Evolutionary conservation across 1,139 yeast species (phyloP).

Genomic region (Blastobotrys petasosporus): DNA sequence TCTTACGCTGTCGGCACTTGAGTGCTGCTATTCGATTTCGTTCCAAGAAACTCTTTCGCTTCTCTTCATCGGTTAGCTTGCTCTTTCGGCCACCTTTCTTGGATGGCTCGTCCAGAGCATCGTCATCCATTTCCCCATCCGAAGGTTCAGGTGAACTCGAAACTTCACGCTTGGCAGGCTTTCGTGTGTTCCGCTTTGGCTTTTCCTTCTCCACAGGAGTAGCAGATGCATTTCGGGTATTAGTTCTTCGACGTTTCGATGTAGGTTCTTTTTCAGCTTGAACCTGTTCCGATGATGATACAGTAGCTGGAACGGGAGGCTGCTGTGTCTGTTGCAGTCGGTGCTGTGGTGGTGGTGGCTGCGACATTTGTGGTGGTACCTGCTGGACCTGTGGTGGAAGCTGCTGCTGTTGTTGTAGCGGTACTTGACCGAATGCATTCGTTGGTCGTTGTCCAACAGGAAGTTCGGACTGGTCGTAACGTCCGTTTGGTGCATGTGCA

Average conservation of each 20-base stretch:
- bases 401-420: conserved; percentile 8
- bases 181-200: conserved; percentile 2
- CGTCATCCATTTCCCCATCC: conserved; percentile 3
- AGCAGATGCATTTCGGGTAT: neutral
- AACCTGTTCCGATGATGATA: neutral
- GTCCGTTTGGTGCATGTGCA: no score
- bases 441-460: no score
- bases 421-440: conserved; percentile 2
- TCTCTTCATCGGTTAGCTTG: conserved; percentile 51
- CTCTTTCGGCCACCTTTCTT: conserved; percentile 23
- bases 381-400: conserved; percentile 9
- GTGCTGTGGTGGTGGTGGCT: conserved; percentile 5
- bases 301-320: neutral
- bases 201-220: conserved; percentile 3
- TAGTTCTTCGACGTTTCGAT: neutral
- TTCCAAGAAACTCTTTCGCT: conserved; percentile 77
- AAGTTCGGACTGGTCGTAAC: no score
- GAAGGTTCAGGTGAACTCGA: neutral
- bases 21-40: conserved; percentile 93
- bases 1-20: conserved; percentile 91
- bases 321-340: conserved; percentile 4
- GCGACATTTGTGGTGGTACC: conserved; percentile 8
- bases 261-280: conserved; percentile 1
- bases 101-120: conserved; percentile 4
- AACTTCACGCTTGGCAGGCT: no score